Evolutionary conservation across 2,329 filamentous ascomycete species (phyloP).

Genomic region (Dactylellina haptotyla): DNA sequence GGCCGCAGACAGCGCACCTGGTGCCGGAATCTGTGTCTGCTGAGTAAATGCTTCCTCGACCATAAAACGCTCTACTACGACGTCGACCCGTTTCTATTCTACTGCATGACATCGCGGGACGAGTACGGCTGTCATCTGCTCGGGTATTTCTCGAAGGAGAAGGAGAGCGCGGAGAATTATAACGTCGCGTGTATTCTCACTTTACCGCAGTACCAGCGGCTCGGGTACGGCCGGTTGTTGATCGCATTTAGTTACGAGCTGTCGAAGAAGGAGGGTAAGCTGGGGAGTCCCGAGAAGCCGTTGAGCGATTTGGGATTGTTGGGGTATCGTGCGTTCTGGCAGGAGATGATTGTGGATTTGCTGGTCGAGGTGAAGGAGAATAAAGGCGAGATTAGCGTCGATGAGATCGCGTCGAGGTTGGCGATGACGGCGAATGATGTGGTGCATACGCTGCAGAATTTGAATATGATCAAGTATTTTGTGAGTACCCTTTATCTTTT

Average conservation of each 20-base stretch:
- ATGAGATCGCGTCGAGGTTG: conserved; percentile 79
- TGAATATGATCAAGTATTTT: conserved; percentile 95
- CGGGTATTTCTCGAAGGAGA: conserved; percentile 99
- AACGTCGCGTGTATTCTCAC: conserved; percentile 98
- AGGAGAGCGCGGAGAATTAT: conserved; percentile 95
- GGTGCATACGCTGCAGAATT: conserved; percentile 88
- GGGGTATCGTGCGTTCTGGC: conserved; percentile 97
- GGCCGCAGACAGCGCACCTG: conserved; percentile 92
- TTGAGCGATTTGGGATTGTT: conserved; percentile 91
- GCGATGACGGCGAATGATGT: conserved; percentile 99
- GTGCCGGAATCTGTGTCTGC: conserved; percentile 92
- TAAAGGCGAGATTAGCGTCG: conserved; percentile 81
- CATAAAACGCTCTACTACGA: conserved; percentile 99
- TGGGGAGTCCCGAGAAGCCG: conserved; percentile 96
- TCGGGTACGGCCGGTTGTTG: conserved; percentile 89
- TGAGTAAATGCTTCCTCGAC: conserved; percentile 95
- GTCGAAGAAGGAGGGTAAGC: conserved; percentile 91
- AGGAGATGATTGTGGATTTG: conserved; percentile 88
- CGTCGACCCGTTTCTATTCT: conserved; percentile 98
- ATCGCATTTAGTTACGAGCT: conserved; percentile 99
- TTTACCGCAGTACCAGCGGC: conserved; percentile 92
- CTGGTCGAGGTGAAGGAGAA: conserved; percentile 77
- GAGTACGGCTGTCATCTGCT: conserved; percentile 93
- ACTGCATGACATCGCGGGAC: conserved; percentile 91
- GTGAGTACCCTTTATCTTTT: conserved; percentile 60